Evolutionary conservation across 345 rosid genomes (phyloP), one percentile per base, ranked within the genome.

Genomic region (Citrus medica): DNA sequence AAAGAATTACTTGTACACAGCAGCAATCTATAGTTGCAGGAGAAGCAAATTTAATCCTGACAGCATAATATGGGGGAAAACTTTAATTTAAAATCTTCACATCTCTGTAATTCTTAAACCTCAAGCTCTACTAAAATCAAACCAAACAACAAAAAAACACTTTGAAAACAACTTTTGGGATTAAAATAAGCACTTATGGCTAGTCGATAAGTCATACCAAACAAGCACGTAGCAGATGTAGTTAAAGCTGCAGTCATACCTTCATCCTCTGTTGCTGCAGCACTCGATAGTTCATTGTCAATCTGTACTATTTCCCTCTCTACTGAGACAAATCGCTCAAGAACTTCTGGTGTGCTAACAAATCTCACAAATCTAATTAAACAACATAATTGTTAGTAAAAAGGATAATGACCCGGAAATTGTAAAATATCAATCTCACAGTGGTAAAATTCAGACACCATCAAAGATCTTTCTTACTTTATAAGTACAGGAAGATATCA

Each of bases 301-400:
- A 93, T 97, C 87, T 97, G 97, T 48, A 83, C 88, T 33, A 97
- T 86, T 83, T 97, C 99, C 75, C 76, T 90, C 85, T 97, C 98
- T 42, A 93, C 83, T 32, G 92, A 90, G 19, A 90, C 97, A 73
- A 92, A 91, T 86, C 99, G 90, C 92, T 97, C 99, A 75, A 97
- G 96, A 88, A 92, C 87, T 90, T 97, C 99, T 25, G 98, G 99
- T 21, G 98, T 86, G 79, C 90, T 91, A 72, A 94, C 96, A 86
- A 97, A 97, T 76, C 92, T 85, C 84, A 97, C 98, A 84, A 97
- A 93, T 83, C 98, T 96, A 85, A 67, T 32, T 12, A 42, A 51
- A 71, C 67, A 42, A 27, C 7, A 40, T 24, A 62, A 75, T 33
- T 1, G 30, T 64, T 22, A 61, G 46, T 24, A 3, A 30, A 24